phyloP scores from a whole-genome alignment of 306 rosid genomes.

The Pyrus communis region DNA sequence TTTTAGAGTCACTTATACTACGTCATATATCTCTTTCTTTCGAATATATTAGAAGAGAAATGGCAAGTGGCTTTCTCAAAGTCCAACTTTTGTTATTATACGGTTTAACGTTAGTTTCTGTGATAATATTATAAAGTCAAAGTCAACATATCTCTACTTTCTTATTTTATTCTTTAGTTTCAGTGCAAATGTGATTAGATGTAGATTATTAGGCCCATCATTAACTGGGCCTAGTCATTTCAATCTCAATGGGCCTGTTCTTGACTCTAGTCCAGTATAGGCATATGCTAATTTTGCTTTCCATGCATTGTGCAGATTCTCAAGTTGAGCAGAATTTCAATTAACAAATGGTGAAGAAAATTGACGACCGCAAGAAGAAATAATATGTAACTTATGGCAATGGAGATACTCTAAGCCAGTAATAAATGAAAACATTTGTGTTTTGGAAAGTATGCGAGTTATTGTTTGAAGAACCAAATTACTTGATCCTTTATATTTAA shows the following conservation, averaged over 20 bases:
- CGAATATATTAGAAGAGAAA: too few species aligned
- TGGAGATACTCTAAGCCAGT: neutral
- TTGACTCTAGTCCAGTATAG: neutral
- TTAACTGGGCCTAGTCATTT: neutral
- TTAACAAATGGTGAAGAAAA: neutral
- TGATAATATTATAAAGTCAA: too few species aligned
- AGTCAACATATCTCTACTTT: too few species aligned
- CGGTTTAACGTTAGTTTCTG: too few species aligned
- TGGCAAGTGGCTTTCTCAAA: too few species aligned
- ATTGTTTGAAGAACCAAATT: neutral
- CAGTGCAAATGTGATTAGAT: neutral
- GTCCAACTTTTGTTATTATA: rapidly evolving
- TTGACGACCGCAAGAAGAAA: neutral
- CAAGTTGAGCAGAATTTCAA: neutral
- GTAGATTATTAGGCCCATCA: neutral
- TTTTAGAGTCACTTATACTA: too few species aligned
- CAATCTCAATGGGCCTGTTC: neutral
- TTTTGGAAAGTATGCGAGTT: neutral
- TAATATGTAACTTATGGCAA: neutral
- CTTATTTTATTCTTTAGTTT: too few species aligned
- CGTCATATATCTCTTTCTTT: too few species aligned
- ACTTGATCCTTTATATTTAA: too few species aligned
- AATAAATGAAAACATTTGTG: neutral
- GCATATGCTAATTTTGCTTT: neutral
- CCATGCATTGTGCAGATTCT: neutral